These are phyloP conservation scores for Lepiota subincarnata DNA, from an alignment of 768 basidiomycete species.

Conservation along the genomic window DNA sequence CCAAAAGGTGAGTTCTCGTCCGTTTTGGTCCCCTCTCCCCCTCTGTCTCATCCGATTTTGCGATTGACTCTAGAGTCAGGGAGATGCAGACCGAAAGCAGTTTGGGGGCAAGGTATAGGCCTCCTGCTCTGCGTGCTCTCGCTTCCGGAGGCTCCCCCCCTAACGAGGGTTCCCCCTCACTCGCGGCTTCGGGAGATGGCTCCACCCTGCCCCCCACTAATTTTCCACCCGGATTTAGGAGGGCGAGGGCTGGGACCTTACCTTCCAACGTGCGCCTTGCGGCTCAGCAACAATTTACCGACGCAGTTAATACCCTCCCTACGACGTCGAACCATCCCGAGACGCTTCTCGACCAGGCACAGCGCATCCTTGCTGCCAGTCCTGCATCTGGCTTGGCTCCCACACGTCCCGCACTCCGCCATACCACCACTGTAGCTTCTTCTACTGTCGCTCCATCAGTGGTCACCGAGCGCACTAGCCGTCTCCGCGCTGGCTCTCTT, in stretches of 20 bases:
- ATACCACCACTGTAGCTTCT: constrained; percentile 65
- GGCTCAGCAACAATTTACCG: constrained; percentile 69
- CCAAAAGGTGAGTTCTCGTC: constrained; percentile 62
- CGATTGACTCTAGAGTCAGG: constrained; percentile 54
- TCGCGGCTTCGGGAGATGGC: constrained; percentile 55
- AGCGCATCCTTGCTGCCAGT: constrained; percentile 46
- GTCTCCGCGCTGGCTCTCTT: constrained; percentile 88
- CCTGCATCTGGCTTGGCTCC: constrained; percentile 38
- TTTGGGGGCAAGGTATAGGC: constrained; percentile 66
- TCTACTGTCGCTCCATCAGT: constrained; percentile 50
- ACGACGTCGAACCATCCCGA: constrained; percentile 27
- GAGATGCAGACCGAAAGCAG: constrained; percentile 76
- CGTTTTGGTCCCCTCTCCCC: constrained; percentile 17
- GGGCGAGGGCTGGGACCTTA: constrained; percentile 96
- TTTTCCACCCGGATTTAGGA: constrained; percentile 83
- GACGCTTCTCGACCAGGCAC: constrained; percentile 44
- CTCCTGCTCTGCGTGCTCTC: constrained; percentile 74
- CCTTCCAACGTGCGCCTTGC: constrained; percentile 92
- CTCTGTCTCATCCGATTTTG: constrained; percentile 10
- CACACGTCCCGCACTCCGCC: constrained; percentile 65
- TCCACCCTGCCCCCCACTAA: constrained; percentile 63
- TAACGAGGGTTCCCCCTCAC: constrained; percentile 58
- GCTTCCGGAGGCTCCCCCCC: constrained; percentile 70
- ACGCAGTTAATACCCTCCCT: constrained; percentile 50
- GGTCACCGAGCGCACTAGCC: constrained; percentile 66